Evolutionary conservation across 306 rosid species (phyloP), one percentile per base, ranked within the genome.

Genomic region (Parietaria judaica): DNA sequence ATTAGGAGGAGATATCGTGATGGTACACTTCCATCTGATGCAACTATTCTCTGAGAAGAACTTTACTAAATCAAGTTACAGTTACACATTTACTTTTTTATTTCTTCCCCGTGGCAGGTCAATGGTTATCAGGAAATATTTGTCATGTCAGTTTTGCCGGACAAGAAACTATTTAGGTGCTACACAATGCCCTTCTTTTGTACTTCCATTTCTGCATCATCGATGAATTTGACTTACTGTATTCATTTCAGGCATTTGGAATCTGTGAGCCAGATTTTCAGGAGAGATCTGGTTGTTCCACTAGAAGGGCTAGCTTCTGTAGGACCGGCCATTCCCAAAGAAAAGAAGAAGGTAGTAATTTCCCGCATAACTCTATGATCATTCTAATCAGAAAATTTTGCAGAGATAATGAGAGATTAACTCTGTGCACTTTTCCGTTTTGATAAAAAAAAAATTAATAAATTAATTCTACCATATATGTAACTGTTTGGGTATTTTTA

Each of bases 101-200:
- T 6, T 5, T 49, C 72, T 50, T 14, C 12, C 76, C 54, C 34
- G 12, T 76, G 58, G 47, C 76, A 91, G 98, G 89, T 80, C 53
- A 91, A 88, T 49, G 78, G 84, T 15, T 86, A 85, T 74, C 95
- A 83, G 74, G 96, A 91, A 73, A 76, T 87, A 36, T 76, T 67
- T 56, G 69, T 80, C 52, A 56, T 81, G 69, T 78, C 97, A 37
- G 69, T 91, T 66, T 71, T 79, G 70, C 70, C 63, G 73, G 84
- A 71, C 41, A 85, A 73, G 74, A 73, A 83, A 56, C 62, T 65
- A 64, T 87, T 80, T 73, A 77, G 97, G 97, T 91, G 81, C n/a
- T 13, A 49, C 15, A 4, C 31, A 81, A 48, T 36, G 14, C 54
- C 39, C 56, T 7, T 58, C 31, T 66, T 55, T 34, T 60, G 51